phyloP scores from a whole-genome alignment of 192 early-diverging fungal genomes.

The Geosiphon pyriformis region DNA sequence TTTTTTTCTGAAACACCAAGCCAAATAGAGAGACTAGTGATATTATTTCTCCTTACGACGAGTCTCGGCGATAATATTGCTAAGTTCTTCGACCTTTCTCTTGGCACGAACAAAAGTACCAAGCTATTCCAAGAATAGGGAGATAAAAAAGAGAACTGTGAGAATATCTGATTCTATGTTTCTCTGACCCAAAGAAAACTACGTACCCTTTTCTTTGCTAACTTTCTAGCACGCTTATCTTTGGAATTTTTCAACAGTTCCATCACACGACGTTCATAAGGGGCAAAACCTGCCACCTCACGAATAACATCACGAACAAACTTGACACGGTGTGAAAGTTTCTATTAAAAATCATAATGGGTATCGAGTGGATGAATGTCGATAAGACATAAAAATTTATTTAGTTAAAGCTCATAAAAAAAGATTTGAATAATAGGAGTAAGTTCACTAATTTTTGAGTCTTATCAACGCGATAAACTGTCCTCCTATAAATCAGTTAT shows the following conservation, averaged over 20 bases:
- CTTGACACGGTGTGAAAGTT: slow-evolving; percentile 69
- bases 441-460: not conserved
- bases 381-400: slow-evolving; percentile 23
- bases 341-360: slow-evolving; percentile 46
- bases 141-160: not conserved
- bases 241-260: slow-evolving; percentile 99
- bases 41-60: slow-evolving; percentile 56
- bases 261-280: slow-evolving; percentile 99
- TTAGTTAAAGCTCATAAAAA: not conserved
- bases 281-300: slow-evolving; percentile 95
- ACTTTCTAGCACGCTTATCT: slow-evolving; percentile 99
- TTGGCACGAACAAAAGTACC: slow-evolving; percentile 96
- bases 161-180: no score
- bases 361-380: no score
- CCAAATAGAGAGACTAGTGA: no score
- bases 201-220: slow-evolving; percentile 91
- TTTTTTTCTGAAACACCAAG: no score
- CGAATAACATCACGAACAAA: slow-evolving; percentile 94
- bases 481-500: no score
- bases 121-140: slow-evolving; percentile 48
- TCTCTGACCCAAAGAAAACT: not conserved
- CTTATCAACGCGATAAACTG: not conserved
- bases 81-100: slow-evolving; percentile 98
- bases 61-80: slow-evolving; percentile 85
- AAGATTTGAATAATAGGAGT: not conserved